These are phyloP conservation scores for Fusarium transvaalense DNA, from an alignment of 2,329 filamentous ascomycete species.

Conservation along the genomic window DNA sequence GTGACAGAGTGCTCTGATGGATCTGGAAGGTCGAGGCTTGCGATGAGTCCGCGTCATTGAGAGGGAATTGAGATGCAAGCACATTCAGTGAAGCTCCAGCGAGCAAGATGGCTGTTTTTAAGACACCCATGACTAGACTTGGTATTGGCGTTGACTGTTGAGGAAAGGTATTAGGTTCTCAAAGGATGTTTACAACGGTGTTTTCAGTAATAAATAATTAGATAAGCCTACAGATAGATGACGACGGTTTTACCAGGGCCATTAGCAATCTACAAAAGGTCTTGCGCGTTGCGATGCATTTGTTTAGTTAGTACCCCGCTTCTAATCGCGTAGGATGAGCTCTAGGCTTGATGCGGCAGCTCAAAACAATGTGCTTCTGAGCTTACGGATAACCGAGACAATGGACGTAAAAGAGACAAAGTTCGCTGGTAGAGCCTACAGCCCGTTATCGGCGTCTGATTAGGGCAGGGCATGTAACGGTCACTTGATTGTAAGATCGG, in stretches of 20 bases:
- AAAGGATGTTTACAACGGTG: background rate
- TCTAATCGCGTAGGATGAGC: background rate
- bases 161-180: background rate
- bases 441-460: background rate
- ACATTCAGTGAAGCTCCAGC: background rate
- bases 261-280: background rate
- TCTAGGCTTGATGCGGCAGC: slow-evolving; percentile 30
- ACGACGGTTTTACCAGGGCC: background rate
- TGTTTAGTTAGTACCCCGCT: slow-evolving; percentile 12
- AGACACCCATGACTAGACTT: slow-evolving; percentile 1
- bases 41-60: background rate
- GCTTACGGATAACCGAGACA: background rate
- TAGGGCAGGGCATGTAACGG: no score
- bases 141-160: background rate
- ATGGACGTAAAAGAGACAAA: background rate
- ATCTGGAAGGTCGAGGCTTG: slow-evolving; percentile 15
- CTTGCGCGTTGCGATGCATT: background rate
- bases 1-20: slow-evolving; percentile 21
- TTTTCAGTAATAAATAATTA: background rate
- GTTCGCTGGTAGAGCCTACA: background rate
- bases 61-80: slow-evolving; percentile 10
- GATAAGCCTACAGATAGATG: slow-evolving; percentile 13
- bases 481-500: background rate
- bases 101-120: slow-evolving; percentile 8
- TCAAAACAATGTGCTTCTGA: background rate